These are phyloP conservation scores for Fusarium virguliforme DNA, from an alignment of 2,329 filamentous ascomycete species.

Conservation along the genomic window DNA sequence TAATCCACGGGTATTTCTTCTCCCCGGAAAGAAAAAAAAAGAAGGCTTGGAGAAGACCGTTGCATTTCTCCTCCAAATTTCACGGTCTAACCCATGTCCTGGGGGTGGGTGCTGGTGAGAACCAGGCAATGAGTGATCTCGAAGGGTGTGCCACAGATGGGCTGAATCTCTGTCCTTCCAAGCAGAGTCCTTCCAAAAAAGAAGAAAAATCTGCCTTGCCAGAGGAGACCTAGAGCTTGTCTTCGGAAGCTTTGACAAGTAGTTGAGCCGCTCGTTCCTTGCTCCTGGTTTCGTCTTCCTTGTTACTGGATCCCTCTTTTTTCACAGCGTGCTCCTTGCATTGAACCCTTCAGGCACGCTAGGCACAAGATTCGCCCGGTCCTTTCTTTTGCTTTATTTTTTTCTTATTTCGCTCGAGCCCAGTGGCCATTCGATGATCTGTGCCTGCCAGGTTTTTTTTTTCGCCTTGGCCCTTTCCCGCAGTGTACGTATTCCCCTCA, in stretches of 20 bases:
- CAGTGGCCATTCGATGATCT: slow-evolving; percentile 4
- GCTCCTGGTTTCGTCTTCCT: slow-evolving; percentile 10
- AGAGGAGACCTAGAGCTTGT: slow-evolving; percentile 15
- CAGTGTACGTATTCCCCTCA: slow-evolving; percentile 13
- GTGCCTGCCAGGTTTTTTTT: slow-evolving; percentile 2
- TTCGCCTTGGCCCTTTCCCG: slow-evolving; percentile 9
- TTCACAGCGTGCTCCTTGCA: slow-evolving; percentile 9
- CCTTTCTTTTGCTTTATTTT: slow-evolving; percentile 17
- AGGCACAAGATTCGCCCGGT: slow-evolving; percentile 4
- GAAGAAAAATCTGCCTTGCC: slow-evolving; percentile 31
- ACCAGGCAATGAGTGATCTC: slow-evolving; percentile 10
- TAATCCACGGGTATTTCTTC: slow-evolving; percentile 22
- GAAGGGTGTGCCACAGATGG: slow-evolving; percentile 1
- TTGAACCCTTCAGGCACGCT: slow-evolving; percentile 16
- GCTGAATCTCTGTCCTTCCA: slow-evolving; percentile 10
- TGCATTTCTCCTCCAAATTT: neutral
- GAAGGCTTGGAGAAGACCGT: neutral
- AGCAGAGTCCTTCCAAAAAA: neutral
- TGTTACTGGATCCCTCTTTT: slow-evolving; percentile 17
- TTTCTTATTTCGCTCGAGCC: neutral
- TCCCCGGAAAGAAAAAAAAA: neutral
- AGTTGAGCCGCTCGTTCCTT: slow-evolving; percentile 23
- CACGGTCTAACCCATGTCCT: slow-evolving; percentile 30
- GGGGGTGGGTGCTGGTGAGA: slow-evolving; percentile 14
- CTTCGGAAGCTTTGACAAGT: slow-evolving; percentile 25